A percentile compares a stretch with the other conserved stretches of the same genome.
Evolutionary conservation across 768 basidiomycete genomes (phyloP).

Genomic region (Clitopilus passeckerianus): DNA sequence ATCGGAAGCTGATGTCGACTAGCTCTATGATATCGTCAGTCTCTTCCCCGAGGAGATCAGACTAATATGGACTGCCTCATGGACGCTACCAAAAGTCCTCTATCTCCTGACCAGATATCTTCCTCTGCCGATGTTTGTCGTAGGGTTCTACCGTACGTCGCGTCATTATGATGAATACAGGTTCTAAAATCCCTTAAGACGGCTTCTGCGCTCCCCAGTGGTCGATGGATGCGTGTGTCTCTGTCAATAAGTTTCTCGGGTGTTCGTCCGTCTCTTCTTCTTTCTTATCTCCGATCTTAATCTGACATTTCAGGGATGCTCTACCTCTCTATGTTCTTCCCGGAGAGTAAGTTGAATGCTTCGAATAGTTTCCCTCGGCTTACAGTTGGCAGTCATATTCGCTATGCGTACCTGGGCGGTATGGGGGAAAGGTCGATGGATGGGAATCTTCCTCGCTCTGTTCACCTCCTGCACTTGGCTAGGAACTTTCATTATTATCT

Average conservation of each 20-base stretch:
- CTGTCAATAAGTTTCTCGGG: background rate
- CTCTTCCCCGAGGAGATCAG: conserved; percentile 2
- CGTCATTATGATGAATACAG: too few species aligned
- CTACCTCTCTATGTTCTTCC: conserved; percentile 2
- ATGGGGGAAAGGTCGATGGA: conserved; percentile 3
- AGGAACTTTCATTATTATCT: background rate
- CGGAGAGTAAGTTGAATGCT: conserved; percentile 1
- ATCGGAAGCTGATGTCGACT: background rate
- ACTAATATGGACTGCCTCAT: conserved; percentile 4
- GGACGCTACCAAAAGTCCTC: conserved; percentile 4
- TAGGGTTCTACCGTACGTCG: background rate
- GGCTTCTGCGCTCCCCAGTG: background rate
- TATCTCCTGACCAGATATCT: conserved; percentile 3
- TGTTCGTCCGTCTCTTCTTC: background rate
- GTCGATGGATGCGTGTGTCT: background rate
- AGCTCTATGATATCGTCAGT: conserved; percentile 6
- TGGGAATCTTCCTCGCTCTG: conserved; percentile 2
- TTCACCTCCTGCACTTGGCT: background rate
- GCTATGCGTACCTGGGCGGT: conserved; percentile 6
- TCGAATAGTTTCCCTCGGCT: background rate
- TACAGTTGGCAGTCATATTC: conserved; percentile 1
- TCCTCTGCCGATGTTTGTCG: conserved; percentile 1
- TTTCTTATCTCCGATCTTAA: background rate
- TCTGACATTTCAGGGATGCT: background rate
- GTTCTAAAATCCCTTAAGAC: background rate